These are phyloP conservation scores for Penicillium sp. DNA, from an alignment of 2,329 filamentous ascomycete genomes.

Conservation along the genomic window DNA sequence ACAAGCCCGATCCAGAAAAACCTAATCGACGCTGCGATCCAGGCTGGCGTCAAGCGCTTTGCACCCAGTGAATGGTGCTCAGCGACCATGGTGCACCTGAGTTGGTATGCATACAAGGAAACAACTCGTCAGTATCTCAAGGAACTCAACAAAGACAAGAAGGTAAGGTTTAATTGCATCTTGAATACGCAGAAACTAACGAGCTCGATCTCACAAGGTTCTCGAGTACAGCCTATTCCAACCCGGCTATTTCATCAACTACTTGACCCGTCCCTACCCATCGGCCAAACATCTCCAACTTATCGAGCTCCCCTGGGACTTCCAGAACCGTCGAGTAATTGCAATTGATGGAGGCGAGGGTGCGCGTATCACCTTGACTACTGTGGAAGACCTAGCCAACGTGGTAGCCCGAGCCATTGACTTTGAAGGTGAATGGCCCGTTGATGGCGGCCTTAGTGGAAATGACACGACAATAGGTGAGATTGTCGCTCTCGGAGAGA, in stretches of 20 bases:
- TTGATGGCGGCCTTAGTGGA: slow-evolving; percentile 40
- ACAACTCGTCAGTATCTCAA: slow-evolving; percentile 51
- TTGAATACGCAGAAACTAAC: neutral
- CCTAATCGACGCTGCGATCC: slow-evolving; percentile 43
- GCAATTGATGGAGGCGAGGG: slow-evolving; percentile 33
- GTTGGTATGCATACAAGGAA: slow-evolving; percentile 55
- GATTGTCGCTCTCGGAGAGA: slow-evolving; percentile 36
- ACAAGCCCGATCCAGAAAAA: slow-evolving; percentile 28
- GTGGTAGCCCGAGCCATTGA: slow-evolving; percentile 41
- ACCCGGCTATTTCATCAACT: slow-evolving; percentile 56
- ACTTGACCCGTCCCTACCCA: slow-evolving; percentile 53
- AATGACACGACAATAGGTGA: slow-evolving; percentile 29
- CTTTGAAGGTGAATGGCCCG: slow-evolving; percentile 44
- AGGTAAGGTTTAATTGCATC: slow-evolving; percentile 28
- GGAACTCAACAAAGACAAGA: slow-evolving; percentile 51
- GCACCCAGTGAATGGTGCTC: slow-evolving; percentile 40
- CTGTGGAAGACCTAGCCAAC: slow-evolving; percentile 36
- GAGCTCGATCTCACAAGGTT: slow-evolving; percentile 35
- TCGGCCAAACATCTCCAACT: slow-evolving; percentile 47
- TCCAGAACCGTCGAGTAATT: slow-evolving; percentile 34
- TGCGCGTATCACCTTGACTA: slow-evolving; percentile 32
- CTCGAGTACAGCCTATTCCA: slow-evolving; percentile 60
- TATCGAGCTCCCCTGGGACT: slow-evolving; percentile 36
- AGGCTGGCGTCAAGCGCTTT: slow-evolving; percentile 43
- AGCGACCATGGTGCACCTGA: slow-evolving; percentile 38